These are phyloP conservation scores for Aspergillus tanneri DNA, from an alignment of 2,329 filamentous ascomycete species.

Conservation along the genomic window DNA sequence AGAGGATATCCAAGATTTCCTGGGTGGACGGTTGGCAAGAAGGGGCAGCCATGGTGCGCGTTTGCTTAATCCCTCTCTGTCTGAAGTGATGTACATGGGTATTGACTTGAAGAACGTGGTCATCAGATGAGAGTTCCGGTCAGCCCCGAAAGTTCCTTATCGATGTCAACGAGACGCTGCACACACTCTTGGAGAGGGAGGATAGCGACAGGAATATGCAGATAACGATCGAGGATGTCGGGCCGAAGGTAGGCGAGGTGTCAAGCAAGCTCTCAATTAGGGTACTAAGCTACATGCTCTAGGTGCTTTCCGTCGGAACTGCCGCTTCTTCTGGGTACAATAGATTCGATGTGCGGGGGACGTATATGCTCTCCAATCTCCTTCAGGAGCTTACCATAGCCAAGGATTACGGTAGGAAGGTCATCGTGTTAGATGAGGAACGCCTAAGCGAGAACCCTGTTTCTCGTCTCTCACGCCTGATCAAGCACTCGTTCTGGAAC, in stretches of 20 bases:
- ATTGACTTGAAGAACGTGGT: slow-evolving; percentile 22
- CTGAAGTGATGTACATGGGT: not conserved
- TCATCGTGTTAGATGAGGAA: slow-evolving; percentile 86
- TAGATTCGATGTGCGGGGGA: slow-evolving; percentile 86
- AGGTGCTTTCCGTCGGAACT: slow-evolving; percentile 81
- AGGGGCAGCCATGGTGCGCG: slow-evolving; percentile 48
- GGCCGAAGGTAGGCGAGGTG: slow-evolving; percentile 68
- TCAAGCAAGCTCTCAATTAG: too few relatives aligned
- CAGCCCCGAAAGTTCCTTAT: slow-evolving; percentile 78
- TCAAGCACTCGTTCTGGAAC: slow-evolving; percentile 89
- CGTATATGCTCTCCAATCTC: slow-evolving; percentile 95
- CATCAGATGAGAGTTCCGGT: slow-evolving; percentile 68
- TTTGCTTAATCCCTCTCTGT: not conserved
- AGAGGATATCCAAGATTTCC: slow-evolving; percentile 35
- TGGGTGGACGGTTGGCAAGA: slow-evolving; percentile 36
- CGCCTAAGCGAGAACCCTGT: slow-evolving; percentile 95
- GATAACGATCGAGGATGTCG: slow-evolving; percentile 94
- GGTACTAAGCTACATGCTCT: slow-evolving; percentile 1
- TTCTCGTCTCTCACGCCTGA: slow-evolving; percentile 78
- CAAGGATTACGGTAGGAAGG: slow-evolving; percentile 83
- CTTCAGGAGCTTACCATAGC: slow-evolving; percentile 92
- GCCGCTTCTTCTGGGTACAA: slow-evolving; percentile 82
- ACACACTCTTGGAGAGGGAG: slow-evolving; percentile 76
- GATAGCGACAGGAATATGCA: slow-evolving; percentile 94
- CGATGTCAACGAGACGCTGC: slow-evolving; percentile 78